A percentile compares a stretch with the other conserved stretches of the same genome.
phyloP scores from a whole-genome alignment of 2,329 filamentous ascomycete species.

The Ophiostoma tasmaniense region DNA sequence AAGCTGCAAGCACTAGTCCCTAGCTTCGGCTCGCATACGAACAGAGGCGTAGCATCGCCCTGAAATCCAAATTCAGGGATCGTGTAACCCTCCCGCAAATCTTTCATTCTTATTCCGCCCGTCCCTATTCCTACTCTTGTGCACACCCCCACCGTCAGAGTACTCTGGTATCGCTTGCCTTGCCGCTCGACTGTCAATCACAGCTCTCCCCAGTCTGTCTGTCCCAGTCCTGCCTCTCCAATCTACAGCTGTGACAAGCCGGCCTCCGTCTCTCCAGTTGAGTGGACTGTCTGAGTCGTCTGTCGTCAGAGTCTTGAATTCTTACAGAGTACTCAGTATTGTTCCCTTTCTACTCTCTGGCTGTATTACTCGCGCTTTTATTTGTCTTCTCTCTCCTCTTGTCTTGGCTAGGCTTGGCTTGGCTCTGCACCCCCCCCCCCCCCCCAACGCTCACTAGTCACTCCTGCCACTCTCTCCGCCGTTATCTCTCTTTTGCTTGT shows the following conservation, averaged over 20 bases:
- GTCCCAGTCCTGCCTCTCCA: neutral
- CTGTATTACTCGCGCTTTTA: neutral
- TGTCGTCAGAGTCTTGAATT: neutral
- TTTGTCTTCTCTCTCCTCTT: neutral
- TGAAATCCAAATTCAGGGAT: conserved; percentile 10
- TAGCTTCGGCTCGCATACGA: neutral
- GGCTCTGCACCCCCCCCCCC: neutral
- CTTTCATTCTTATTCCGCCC: conserved; percentile 5
- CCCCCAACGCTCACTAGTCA: neutral
- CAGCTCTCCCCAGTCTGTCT: neutral
- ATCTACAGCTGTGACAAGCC: neutral
- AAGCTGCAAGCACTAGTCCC: neutral
- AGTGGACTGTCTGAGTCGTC: neutral
- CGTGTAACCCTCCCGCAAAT: conserved; percentile 12
- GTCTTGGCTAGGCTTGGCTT: conserved; percentile 3
- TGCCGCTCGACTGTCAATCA: conserved; percentile 9
- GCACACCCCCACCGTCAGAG: conserved; percentile 7
- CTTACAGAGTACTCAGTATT: too few species aligned
- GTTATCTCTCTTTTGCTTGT: conserved; percentile 6
- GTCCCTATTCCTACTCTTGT: neutral
- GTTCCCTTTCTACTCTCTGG: neutral
- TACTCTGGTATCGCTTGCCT: conserved; percentile 5
- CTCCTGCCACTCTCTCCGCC: neutral
- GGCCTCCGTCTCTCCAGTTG: neutral
- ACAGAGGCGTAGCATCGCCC: neutral